Evolutionary conservation across 2,329 filamentous ascomycete genomes (phyloP), one percentile per base, ranked within the genome.

Genomic region (Diaporthe citrichinensis): DNA sequence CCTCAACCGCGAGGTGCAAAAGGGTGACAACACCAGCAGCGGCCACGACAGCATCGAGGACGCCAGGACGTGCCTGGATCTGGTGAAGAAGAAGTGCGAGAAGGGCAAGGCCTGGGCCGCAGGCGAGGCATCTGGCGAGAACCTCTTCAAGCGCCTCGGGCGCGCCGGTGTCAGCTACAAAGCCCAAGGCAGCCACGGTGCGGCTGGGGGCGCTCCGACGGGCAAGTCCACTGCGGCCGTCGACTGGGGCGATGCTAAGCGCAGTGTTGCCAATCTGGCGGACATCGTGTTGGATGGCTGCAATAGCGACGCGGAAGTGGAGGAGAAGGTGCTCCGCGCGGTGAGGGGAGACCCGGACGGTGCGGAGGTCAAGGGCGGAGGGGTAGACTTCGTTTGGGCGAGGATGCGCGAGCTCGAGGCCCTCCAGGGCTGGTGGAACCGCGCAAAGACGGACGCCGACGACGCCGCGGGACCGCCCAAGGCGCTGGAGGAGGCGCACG

Each of bases 21-120:
- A 94, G 80, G 92, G 92, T 58, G 85, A 88, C 78, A 94, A 93
- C 69, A 87, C 87, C 23, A 88, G 88, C 23, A 82, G 82, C 23
- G 97, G 97, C 23, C 97, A 99, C 82, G 93, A 98, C 87, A 97
- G 94, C 75, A 90, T 98, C 77, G 97, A 99, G 84, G 97, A 99
- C 83, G 95, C 97, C 20, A 92, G 90, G 78, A 95, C 97, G 3
- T 97, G 95, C 78, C 92, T 99, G 20, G 96, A 98, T 80, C 92
- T 99, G 2, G 92, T 98, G 65, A 98, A 97, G 84, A 93, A 96
- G 81, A 99, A 99, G 84, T 98, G 96, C 83, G 96, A 98, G 83
- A 97, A 94, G 84, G 97, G 97, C 55, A 94, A 94, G 78, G 85
- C 88, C 34, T 99, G 96, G 94, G 97, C 95, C 49, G 93, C 93